phyloP scores from a whole-genome alignment of 257 asterid species.

The Solanum appendiculatum region DNA sequence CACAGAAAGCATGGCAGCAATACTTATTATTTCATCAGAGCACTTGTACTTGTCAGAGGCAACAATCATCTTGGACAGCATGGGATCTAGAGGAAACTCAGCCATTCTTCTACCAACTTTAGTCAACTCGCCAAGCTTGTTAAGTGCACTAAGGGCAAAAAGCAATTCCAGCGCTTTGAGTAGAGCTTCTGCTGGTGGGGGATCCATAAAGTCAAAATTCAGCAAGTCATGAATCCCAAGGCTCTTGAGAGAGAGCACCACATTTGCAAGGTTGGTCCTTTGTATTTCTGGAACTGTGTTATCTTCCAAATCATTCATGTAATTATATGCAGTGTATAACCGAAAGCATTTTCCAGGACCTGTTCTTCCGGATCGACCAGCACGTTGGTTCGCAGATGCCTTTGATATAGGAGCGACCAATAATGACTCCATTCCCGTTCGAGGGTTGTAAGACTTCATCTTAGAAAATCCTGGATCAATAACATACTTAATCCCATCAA shows the following conservation, averaged over 20 bases:
- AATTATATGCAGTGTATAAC: slow-evolving; percentile 70
- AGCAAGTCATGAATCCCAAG: slow-evolving; percentile 84
- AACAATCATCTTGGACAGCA: slow-evolving; percentile 90
- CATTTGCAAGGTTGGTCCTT: slow-evolving; percentile 85
- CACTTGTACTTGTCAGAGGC: slow-evolving; percentile 81
- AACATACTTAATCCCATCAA: slow-evolving; percentile 90
- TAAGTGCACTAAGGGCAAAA: slow-evolving; percentile 85
- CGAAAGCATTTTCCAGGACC: slow-evolving; percentile 96
- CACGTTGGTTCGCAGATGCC: slow-evolving; percentile 95
- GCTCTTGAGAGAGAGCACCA: slow-evolving; percentile 86
- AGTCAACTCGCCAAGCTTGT: slow-evolving; percentile 76
- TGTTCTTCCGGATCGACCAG: slow-evolving; percentile 96
- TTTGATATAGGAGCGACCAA: slow-evolving; percentile 75
- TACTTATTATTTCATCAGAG: slow-evolving; percentile 79
- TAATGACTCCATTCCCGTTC: slow-evolving; percentile 88
- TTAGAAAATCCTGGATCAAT: slow-evolving; percentile 94
- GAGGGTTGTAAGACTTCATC: slow-evolving; percentile 87
- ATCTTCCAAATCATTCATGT: slow-evolving; percentile 69
- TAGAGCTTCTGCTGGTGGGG: slow-evolving; percentile 93
- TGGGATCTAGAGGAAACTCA: slow-evolving; percentile 93
- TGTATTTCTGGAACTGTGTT: slow-evolving; percentile 93
- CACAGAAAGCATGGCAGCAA: slow-evolving; percentile 87
- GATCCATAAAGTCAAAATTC: slow-evolving; percentile 96
- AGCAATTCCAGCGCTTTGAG: slow-evolving; percentile 82
- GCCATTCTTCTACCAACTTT: slow-evolving; percentile 94